Evolutionary conservation across 345 rosid genomes (phyloP).

Genomic region (Populus nigra): DNA sequence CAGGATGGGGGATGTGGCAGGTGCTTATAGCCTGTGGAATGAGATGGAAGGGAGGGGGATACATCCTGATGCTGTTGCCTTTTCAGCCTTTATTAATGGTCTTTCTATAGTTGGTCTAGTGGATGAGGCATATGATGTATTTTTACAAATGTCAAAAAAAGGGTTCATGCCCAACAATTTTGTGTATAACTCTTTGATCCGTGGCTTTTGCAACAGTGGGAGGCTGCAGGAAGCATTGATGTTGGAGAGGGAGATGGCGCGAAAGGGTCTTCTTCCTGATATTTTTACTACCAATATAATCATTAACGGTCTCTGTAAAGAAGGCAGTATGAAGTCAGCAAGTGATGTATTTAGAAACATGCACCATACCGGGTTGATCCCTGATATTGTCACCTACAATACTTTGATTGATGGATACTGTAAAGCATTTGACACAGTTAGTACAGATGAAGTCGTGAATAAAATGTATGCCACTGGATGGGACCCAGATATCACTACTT

Average conservation of each 20-base stretch:
- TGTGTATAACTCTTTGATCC: slow-evolving; percentile 59
- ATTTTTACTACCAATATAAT: slow-evolving; percentile 55
- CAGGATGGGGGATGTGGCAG: slow-evolving; percentile 43
- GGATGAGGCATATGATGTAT: slow-evolving; percentile 55
- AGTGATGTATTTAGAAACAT: slow-evolving; percentile 41
- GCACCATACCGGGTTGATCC: slow-evolving; percentile 45
- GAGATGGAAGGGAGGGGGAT: slow-evolving; percentile 55
- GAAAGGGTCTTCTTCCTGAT: slow-evolving; percentile 61
- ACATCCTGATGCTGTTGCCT: slow-evolving; percentile 58
- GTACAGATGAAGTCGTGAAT: slow-evolving; percentile 43
- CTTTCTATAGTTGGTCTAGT: slow-evolving; percentile 55
- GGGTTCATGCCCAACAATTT: slow-evolving; percentile 65
- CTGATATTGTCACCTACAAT: slow-evolving; percentile 68
- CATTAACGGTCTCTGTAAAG: slow-evolving; percentile 62
- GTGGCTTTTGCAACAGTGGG: slow-evolving; percentile 58
- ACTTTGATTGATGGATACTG: slow-evolving; percentile 63
- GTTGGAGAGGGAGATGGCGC: slow-evolving; percentile 57
- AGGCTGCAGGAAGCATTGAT: slow-evolving; percentile 47
- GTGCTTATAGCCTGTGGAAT: slow-evolving; percentile 58
- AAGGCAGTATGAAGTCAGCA: slow-evolving; percentile 51
- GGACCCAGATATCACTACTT: slow-evolving; percentile 64
- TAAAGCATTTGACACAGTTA: slow-evolving; percentile 48
- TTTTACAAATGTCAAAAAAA: slow-evolving; percentile 51
- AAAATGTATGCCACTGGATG: slow-evolving; percentile 49
- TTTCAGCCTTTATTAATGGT: slow-evolving; percentile 67